Percentiles rank a stretch among this genome's conserved stretches.
These are phyloP conservation scores for Chiua virens DNA, from an alignment of 768 basidiomycete genomes.

Conservation along the genomic window DNA sequence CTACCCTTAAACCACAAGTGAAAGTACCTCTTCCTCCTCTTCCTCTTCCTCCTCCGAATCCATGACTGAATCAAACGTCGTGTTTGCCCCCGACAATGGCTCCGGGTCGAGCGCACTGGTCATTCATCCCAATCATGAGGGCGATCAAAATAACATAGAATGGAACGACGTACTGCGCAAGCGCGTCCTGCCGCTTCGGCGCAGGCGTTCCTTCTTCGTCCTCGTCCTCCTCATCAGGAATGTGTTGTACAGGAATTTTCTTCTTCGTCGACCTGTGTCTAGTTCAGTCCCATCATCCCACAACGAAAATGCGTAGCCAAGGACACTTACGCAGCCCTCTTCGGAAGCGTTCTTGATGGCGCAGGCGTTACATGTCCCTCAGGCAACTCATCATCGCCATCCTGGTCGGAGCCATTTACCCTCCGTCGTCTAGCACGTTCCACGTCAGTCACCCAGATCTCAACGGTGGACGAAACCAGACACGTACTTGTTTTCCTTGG, in stretches of 20 bases:
- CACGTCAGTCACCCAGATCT: neutral
- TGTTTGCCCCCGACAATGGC: constrained; percentile 11
- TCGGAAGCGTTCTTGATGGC: constrained; percentile 55
- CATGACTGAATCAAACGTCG: constrained; percentile 50
- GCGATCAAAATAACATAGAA: neutral
- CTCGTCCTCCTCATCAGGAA: constrained; percentile 40
- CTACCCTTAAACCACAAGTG: constrained; percentile 2
- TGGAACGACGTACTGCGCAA: constrained; percentile 8
- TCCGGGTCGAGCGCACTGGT: constrained; percentile 8
- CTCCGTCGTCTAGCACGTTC: constrained; percentile 47
- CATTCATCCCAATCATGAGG: neutral
- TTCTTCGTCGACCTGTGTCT: constrained; percentile 41
- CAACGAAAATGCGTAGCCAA: neutral
- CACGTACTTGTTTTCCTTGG: constrained; percentile 43
- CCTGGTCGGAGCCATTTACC: constrained; percentile 52
- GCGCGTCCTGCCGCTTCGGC: constrained; percentile 11
- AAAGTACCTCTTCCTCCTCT: constrained; percentile 49
- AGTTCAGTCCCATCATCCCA: neutral
- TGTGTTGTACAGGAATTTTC: constrained; percentile 23
- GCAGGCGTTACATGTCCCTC: constrained; percentile 30
- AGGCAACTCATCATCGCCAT: constrained; percentile 41
- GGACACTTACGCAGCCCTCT: constrained; percentile 53
- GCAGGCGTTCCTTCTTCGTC: constrained; percentile 41
- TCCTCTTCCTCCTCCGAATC: constrained; percentile 54
- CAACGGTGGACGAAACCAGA: neutral